Evolutionary conservation across 129 eudicot species (phyloP), one percentile per base, ranked within the genome.

Genomic region (Arctium lappa): DNA sequence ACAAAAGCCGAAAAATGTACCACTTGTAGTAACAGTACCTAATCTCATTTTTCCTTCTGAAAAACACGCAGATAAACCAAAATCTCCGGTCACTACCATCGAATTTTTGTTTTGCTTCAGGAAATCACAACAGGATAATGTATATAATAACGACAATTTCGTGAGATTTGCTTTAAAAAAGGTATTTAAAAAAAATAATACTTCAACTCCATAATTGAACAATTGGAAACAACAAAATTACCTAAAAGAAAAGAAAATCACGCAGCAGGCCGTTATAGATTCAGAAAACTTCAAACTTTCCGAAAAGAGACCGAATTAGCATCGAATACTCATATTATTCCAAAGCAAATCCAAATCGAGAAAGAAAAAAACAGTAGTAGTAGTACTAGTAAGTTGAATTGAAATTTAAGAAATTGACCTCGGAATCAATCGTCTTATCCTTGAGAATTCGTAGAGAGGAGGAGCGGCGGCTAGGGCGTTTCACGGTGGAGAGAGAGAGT

Each of bases 381-480:
- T 56, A 27, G 71, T 65, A 83, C 46, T 76, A 70, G 77, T 33
- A 75, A 80, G 30, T 72, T 16, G 66, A 70, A 66, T 33, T 73
- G 75, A 56, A 75, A 30, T 31, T 18, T 10, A 9, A 38, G 81
- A 76, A 83, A 76, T 76, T 69, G 81, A 83, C 86, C 86, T 83
- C 62, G 18, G 65, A 76, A 48, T 48, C 56, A 76, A 48, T 48
- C 56, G 81, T 72, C 16, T 42, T 44, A 31, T 32, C 69, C 32
- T 29, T 73, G 42, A 75, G 69, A 81, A 72, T 37, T 15, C 29
- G 73, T 9, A 29, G 85, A 65, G 6, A 33, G 76, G 13, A 75
- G 9, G 75, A 68, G 85, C 76, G 85, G 69, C 75, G 74, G 85
- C 74, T 73, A 73, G 74, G 85, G 85, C 85, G 77, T 32, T 27